Evolutionary conservation across 2,329 filamentous ascomycete genomes (phyloP).

Genomic region (Fusarium miscanthi): DNA sequence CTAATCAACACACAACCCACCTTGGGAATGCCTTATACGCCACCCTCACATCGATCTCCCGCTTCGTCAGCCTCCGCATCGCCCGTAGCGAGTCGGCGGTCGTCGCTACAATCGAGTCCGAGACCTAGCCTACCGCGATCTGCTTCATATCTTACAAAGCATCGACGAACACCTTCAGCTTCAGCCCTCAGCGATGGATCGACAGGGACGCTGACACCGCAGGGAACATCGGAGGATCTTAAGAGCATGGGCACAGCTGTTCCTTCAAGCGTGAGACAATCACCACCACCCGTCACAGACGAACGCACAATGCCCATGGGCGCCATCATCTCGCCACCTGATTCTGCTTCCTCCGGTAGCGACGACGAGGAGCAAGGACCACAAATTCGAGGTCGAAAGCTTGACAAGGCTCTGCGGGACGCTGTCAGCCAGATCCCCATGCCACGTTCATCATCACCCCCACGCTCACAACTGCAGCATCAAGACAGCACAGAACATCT

Average conservation of each 20-base stretch:
- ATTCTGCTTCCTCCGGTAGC: constrained; percentile 82
- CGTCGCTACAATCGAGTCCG: constrained; percentile 63
- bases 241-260: constrained; percentile 53
- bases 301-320: constrained; percentile 79
- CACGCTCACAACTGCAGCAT: constrained; percentile 20
- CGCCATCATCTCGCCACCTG: constrained; percentile 90
- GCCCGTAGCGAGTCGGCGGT: constrained; percentile 67
- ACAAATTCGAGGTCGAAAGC: constrained; percentile 59
- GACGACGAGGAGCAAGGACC: constrained; percentile 82
- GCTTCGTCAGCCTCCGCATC: constrained; percentile 68
- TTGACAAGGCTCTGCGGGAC: constrained; percentile 77
- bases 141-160: constrained; percentile 72
- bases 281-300: constrained; percentile 83
- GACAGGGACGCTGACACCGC: constrained; percentile 57
- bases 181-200: constrained; percentile 44
- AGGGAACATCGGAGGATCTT: constrained; percentile 62
- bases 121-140: constrained; percentile 71
- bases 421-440: constrained; percentile 82
- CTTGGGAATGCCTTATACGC: constrained; percentile 86
- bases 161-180: constrained; percentile 68
- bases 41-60: constrained; percentile 75
- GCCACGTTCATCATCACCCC: constrained; percentile 60
- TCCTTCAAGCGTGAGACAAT: constrained; percentile 75
- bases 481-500: constrained; percentile 62
- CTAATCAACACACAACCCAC: constrained; percentile 34